Conservation (phyloP, 495 filamentous ascomycete genomes). For the Aspergillus affinis region DNA sequence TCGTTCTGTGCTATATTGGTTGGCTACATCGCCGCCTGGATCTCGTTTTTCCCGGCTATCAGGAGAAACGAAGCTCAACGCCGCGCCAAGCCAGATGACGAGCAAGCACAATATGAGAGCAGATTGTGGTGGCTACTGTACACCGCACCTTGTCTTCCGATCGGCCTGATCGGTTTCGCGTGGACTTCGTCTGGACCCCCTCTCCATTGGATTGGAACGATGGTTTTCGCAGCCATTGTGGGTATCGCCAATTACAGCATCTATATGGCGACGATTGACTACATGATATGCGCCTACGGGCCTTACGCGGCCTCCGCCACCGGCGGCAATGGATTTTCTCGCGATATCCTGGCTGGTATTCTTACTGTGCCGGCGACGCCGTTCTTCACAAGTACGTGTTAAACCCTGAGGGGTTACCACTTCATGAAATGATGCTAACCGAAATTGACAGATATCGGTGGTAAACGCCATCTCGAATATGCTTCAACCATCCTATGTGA, state of each 20-base stretch:
- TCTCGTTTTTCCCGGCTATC: conserved; percentile 54
- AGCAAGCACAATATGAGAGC: conserved; percentile 59
- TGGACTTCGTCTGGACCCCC: conserved; percentile 55
- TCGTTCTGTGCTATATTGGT: conserved; percentile 58
- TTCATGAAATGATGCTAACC: no score
- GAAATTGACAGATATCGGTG: conserved; percentile 59
- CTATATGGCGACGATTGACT: conserved; percentile 76
- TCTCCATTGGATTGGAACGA: conserved; percentile 63
- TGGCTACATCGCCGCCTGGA: conserved; percentile 60
- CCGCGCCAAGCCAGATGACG: conserved; percentile 46
- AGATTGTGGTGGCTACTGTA: conserved; percentile 60
- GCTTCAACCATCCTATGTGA: conserved; percentile 70
- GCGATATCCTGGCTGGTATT: conserved; percentile 81
- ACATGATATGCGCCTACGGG: conserved; percentile 71
- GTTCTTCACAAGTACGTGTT: conserved; percentile 51
- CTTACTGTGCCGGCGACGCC: conserved; percentile 73
- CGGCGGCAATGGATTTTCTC: conserved; percentile 70
- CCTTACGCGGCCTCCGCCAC: conserved; percentile 72
- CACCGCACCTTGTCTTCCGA: conserved; percentile 55
- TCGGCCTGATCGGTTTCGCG: conserved; percentile 63
- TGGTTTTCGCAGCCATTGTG: conserved; percentile 63
- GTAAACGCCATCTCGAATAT: conserved; percentile 57
- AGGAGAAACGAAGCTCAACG: conserved; percentile 51
- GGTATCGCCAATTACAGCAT: conserved; percentile 70
- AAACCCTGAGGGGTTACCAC: neutral